Base-by-base conservation (phyloP, 2,329 filamentous ascomycete species). In the Botryotinia globosa region DNA sequence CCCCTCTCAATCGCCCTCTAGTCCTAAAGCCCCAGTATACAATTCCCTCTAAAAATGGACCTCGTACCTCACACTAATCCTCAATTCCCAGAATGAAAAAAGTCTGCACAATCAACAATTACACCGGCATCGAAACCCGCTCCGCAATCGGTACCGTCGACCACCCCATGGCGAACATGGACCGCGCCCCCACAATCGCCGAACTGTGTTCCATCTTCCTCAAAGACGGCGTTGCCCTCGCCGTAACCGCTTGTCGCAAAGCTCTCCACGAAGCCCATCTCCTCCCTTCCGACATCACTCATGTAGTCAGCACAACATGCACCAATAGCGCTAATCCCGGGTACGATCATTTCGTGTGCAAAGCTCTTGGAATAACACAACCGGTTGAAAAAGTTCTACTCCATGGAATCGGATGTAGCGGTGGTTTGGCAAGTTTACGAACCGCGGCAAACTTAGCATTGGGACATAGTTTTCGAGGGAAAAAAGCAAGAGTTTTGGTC, bases 311-410 rank as follows among this genome's bases (percentile, higher is more conserved):
- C 37, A 90, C 89, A 0, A 91, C 89, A 8, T 92, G 90, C 79
- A 92, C 90, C 14, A 88, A 92, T 79, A 90, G 88, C 75, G 89
- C 89, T 25, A 92, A 91, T 78, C 90, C 90, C 0, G 90, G 90
- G 1, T 92, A 89, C 78, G 90, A 92, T 76, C 88, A 91, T 79
- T 90, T 84, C 74, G 87, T 92, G 37, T 86, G 86, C 69, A 88
- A 87, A 77, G 82, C 84, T 7, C 81, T 92, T 3, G 88, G 88
- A 0, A 83, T 91, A 44, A 82, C 83, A n/a, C 83, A 85, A 48
- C 82, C 82, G n/a, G 85, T 90, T 3, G 89, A 92, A 77, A 91
- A 89, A 77, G 87, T 90, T 9, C 83, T 92, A 6, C 83, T 92
- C 25, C 89, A 91, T 77, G 90, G 90, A 5, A 84, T 92, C 22